Conservation (phyloP, 495 filamentous ascomycete genomes). For the Delitschia confertaspora region DNA sequence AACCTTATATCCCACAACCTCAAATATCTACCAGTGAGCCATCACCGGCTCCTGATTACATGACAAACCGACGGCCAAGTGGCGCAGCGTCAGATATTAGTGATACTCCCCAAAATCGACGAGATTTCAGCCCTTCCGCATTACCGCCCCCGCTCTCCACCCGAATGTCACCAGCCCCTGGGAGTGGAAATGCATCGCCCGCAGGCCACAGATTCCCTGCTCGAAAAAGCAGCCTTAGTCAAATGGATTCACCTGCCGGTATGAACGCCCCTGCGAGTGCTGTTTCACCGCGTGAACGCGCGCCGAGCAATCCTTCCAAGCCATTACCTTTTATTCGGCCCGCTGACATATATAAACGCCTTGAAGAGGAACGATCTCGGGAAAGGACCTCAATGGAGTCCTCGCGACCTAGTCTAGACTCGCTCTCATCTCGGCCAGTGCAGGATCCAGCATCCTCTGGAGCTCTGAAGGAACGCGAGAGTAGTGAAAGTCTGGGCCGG, state of each 20-base stretch:
- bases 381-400: constrained; percentile 49
- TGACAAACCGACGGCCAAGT: constrained; percentile 15
- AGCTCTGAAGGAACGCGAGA: constrained; percentile 11
- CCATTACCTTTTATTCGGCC: constrained; percentile 60
- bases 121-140: constrained; percentile 36
- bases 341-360: constrained; percentile 67
- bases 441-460: constrained; percentile 16
- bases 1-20: constrained; percentile 7
- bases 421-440: constrained; percentile 10
- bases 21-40: background rate
- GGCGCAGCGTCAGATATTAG: constrained; percentile 24
- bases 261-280: background rate
- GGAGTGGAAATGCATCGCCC: constrained; percentile 11
- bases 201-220: constrained; percentile 39
- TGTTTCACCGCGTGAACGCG: constrained; percentile 18
- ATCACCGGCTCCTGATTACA: background rate
- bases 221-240: constrained; percentile 53
- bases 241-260: constrained; percentile 24
- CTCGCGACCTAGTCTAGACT: constrained; percentile 33
- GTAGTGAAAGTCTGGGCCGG: constrained; percentile 19
- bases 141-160: constrained; percentile 32
- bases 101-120: constrained; percentile 26
- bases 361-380: constrained; percentile 56
- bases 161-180: constrained; percentile 21
- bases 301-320: constrained; percentile 36